A percentile compares a stretch with the other conserved stretches of the same genome.
Evolutionary conservation across 768 basidiomycete genomes (phyloP).

Genomic region (Kwoniella heveanensis): DNA sequence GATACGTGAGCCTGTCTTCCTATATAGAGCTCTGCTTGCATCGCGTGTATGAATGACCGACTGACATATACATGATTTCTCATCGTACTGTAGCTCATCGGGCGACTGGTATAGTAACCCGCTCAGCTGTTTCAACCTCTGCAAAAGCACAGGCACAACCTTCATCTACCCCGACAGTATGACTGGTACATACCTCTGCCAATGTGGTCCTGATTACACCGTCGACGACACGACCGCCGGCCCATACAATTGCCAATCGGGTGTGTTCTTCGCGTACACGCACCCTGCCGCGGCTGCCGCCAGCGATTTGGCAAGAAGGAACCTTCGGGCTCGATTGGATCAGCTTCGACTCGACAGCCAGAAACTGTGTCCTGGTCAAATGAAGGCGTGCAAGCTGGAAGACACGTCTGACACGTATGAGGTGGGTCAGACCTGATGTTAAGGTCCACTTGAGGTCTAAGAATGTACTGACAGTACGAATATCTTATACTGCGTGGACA

Average conservation of each 20-base stretch:
- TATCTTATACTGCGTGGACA: conserved; percentile 12
- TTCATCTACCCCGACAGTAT: neutral
- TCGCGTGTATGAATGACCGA: no score
- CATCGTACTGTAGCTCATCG: no score
- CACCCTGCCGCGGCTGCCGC: conserved; percentile 12
- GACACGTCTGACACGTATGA: conserved; percentile 10
- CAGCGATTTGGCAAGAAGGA: conserved; percentile 13
- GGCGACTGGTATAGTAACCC: no score
- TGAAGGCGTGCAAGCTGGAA: conserved; percentile 11
- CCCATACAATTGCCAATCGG: neutral
- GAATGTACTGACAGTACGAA: no score
- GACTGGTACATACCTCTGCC: neutral
- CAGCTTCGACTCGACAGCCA: conserved; percentile 5
- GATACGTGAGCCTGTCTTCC: conserved; percentile 10
- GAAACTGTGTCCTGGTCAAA: conserved; percentile 11
- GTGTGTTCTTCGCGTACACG: conserved; percentile 6
- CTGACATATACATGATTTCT: no score
- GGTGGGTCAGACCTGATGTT: no score
- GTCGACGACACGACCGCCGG: neutral
- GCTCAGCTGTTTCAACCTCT: conserved; percentile 8
- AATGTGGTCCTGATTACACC: conserved; percentile 1
- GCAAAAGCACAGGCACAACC: conserved; percentile 3
- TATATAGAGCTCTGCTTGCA: no score
- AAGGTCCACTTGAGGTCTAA: no score
- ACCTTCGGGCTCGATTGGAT: neutral